Conservation (phyloP, 2,329 filamentous ascomycete genomes). For the Diaporthe citri region DNA sequence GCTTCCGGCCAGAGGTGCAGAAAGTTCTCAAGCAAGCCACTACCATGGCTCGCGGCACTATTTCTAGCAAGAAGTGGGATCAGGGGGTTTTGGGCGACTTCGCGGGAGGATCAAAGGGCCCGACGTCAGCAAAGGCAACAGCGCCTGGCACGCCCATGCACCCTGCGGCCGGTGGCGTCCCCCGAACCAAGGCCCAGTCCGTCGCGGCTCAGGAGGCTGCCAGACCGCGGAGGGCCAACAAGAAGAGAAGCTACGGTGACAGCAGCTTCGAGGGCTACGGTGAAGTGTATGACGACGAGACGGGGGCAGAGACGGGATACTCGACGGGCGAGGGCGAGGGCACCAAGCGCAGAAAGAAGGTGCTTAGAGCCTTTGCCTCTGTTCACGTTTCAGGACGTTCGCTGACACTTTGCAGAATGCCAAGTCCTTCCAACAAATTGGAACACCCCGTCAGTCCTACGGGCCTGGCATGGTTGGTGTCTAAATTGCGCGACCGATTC, state of each 20-base stretch:
- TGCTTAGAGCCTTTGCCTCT: slow-evolving; percentile 52
- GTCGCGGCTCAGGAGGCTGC: slow-evolving; percentile 58
- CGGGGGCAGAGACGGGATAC: slow-evolving; percentile 69
- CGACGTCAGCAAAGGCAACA: slow-evolving; percentile 60
- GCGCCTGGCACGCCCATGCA: slow-evolving; percentile 66
- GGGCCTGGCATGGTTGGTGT: slow-evolving; percentile 70
- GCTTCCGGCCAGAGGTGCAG: slow-evolving; percentile 60
- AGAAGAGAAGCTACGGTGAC: slow-evolving; percentile 83
- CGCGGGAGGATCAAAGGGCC: slow-evolving; percentile 56
- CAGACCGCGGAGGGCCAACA: slow-evolving; percentile 74
- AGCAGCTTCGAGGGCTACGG: slow-evolving; percentile 81
- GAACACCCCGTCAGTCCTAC: slow-evolving; percentile 58
- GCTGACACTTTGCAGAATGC: slow-evolving; percentile 63
- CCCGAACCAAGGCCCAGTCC: slow-evolving; percentile 55
- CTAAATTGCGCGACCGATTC: slow-evolving; percentile 50
- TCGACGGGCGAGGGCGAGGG: slow-evolving; percentile 78
- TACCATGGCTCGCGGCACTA: slow-evolving; percentile 68
- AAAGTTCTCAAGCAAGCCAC: slow-evolving; percentile 63
- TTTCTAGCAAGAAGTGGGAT: slow-evolving; percentile 69
- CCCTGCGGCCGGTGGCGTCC: slow-evolving; percentile 45
- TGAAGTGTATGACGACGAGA: slow-evolving; percentile 72
- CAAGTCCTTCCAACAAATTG: slow-evolving; percentile 45
- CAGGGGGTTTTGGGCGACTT: slow-evolving; percentile 70
- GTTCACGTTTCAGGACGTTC: slow-evolving; percentile 47
- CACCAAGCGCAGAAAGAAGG: slow-evolving; percentile 76